Evolutionary conservation across 768 basidiomycete species (phyloP).

Genomic region (Pleurotus tuber-regium): DNA sequence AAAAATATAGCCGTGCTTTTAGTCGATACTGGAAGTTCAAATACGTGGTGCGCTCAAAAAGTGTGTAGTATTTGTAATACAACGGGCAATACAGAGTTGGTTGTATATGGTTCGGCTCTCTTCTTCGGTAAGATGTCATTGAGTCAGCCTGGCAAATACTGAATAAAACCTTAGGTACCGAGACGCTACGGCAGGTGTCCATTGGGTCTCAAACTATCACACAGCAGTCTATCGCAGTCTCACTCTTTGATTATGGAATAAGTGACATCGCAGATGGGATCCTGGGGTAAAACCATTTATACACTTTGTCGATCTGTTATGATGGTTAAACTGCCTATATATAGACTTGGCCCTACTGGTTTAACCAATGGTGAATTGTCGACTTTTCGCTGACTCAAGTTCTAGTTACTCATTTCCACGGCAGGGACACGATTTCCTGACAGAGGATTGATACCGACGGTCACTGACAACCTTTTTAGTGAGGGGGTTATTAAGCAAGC

Average conservation of each 20-base stretch:
- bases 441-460: slow-evolving; percentile 28
- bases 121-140: background rate
- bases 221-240: background rate
- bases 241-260: background rate
- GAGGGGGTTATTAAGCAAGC: slow-evolving; percentile 27
- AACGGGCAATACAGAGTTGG: background rate
- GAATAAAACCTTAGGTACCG: too few relatives aligned
- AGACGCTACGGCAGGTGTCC: too few relatives aligned
- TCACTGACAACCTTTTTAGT: slow-evolving; percentile 35
- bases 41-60: background rate
- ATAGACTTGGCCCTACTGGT: background rate
- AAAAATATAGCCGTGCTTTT: background rate
- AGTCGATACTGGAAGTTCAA: background rate
- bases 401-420: background rate
- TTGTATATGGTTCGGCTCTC: background rate
- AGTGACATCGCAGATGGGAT: background rate
- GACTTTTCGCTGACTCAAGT: background rate
- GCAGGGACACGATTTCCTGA: slow-evolving; percentile 13
- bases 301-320: background rate
- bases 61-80: background rate
- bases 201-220: too few relatives aligned
- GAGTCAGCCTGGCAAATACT: too few relatives aligned
- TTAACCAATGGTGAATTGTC: background rate
- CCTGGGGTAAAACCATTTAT: background rate
- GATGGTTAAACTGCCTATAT: background rate